phyloP scores from a whole-genome alignment of 352 stramenopile genomes.

The Aphanomyces invadans region DNA sequence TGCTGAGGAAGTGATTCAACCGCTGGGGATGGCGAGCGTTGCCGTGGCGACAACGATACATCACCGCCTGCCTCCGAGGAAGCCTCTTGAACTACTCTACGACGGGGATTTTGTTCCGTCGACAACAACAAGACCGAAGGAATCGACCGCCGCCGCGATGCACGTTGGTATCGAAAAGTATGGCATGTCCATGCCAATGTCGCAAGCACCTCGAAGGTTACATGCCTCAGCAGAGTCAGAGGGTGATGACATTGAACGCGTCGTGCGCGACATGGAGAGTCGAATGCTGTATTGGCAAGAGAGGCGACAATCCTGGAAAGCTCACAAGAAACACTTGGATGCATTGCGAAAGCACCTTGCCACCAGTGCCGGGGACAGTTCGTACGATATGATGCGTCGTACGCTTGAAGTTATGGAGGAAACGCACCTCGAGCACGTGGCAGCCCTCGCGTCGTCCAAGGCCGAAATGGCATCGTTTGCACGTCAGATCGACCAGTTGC shows the following conservation, averaged over 20 bases:
- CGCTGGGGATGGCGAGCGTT: slow-evolving; percentile 3
- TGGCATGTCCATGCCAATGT: not conserved
- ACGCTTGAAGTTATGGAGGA: slow-evolving; percentile 10
- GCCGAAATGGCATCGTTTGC: not conserved
- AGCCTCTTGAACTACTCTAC: slow-evolving; percentile 7
- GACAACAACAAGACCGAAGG: not conserved
- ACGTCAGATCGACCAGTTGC: slow-evolving; percentile 3
- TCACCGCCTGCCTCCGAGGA: not conserved
- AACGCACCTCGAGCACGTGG: slow-evolving; percentile 5
- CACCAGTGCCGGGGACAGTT: not conserved
- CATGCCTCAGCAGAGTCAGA: no score
- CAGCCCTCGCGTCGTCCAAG: not conserved
- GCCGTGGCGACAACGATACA: not conserved
- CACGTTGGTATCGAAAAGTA: not conserved
- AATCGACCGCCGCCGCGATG: not conserved
- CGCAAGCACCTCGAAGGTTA: no score
- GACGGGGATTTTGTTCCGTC: not conserved
- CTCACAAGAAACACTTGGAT: slow-evolving; percentile 7
- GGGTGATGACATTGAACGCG: not conserved
- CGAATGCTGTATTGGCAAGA: slow-evolving; percentile 7
- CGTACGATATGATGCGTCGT: not conserved
- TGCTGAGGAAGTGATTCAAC: not conserved
- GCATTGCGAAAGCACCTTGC: not conserved
- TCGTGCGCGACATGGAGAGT: slow-evolving; percentile 4
- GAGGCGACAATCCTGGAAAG: not conserved